Evolutionary conservation across 257 asterid genomes (phyloP).

Genomic region (Solanum medicagineum): DNA sequence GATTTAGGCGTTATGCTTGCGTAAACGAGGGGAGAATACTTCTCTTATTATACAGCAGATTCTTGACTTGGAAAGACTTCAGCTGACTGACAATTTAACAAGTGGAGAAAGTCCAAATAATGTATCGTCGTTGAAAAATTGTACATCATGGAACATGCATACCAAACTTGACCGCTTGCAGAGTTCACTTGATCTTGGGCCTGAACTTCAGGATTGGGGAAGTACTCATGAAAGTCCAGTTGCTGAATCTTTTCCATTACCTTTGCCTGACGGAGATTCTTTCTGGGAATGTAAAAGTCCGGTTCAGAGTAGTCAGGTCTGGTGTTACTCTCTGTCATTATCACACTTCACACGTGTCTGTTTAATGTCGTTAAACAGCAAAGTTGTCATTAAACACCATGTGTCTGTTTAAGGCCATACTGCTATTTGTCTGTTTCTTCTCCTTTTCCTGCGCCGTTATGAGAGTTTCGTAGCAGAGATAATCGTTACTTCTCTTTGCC

Average conservation of each 20-base stretch:
- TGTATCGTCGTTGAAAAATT: constrained; percentile 12
- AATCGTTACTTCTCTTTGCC: not conserved
- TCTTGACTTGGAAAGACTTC: constrained; percentile 44
- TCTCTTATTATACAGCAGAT: constrained; percentile 51
- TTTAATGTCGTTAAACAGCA: no score
- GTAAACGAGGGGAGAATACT: constrained; percentile 8
- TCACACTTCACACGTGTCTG: not conserved
- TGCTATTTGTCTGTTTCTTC: not conserved
- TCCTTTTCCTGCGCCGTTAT: not conserved
- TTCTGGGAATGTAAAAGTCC: constrained; percentile 4
- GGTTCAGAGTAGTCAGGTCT: not conserved
- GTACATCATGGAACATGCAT: constrained; percentile 12
- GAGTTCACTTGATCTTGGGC: constrained; percentile 12
- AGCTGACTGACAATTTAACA: constrained; percentile 20
- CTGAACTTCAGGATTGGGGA: constrained; percentile 14
- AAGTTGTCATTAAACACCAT: no score
- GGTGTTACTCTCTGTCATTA: not conserved
- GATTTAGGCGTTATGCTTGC: not conserved
- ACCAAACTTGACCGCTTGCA: constrained; percentile 16
- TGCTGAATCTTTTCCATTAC: constrained; percentile 23
- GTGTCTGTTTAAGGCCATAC: no score
- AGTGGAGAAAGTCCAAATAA: constrained; percentile 14
- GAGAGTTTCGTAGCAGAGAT: not conserved
- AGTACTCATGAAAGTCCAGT: constrained; percentile 16
- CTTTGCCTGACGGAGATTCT: not conserved